These are phyloP conservation scores for Stephania cephalantha DNA, from an alignment of 164 flowering plant species.

Conservation along the genomic window DNA sequence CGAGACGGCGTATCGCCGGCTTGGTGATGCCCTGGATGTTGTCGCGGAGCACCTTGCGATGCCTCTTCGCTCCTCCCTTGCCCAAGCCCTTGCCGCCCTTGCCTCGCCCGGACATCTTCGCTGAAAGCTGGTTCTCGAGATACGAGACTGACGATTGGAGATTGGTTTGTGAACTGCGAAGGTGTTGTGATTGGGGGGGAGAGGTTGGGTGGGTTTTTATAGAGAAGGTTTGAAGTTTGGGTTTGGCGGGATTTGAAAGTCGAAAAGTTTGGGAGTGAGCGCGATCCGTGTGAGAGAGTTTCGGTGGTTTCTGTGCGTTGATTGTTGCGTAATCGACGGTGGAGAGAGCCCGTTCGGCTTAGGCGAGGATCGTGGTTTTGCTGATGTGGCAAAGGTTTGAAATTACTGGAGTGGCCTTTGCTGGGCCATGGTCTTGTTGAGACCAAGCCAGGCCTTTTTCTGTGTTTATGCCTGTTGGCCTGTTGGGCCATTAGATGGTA, in stretches of 20 bases:
- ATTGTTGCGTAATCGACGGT: neutral
- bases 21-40: constrained; percentile 49
- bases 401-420: neutral
- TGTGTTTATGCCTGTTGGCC: no score
- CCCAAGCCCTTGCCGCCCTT: constrained; percentile 54
- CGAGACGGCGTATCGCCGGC: constrained; percentile 46
- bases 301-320: neutral
- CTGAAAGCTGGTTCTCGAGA: no score
- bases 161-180: no score
- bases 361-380: neutral
- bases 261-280: neutral
- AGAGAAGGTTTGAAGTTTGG: neutral
- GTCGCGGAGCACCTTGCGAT: constrained; percentile 43
- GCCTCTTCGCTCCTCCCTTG: constrained; percentile 52
- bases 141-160: no score
- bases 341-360: neutral
- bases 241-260: neutral
- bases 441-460: no score
- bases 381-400: neutral
- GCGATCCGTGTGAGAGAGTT: neutral
- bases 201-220: neutral
- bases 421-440: neutral
- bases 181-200: neutral
- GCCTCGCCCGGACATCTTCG: constrained; percentile 43
- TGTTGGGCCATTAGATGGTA: no score